phyloP scores from a whole-genome alignment of 371 early-diverging fungal species.

The Mortierella sp. region DNA sequence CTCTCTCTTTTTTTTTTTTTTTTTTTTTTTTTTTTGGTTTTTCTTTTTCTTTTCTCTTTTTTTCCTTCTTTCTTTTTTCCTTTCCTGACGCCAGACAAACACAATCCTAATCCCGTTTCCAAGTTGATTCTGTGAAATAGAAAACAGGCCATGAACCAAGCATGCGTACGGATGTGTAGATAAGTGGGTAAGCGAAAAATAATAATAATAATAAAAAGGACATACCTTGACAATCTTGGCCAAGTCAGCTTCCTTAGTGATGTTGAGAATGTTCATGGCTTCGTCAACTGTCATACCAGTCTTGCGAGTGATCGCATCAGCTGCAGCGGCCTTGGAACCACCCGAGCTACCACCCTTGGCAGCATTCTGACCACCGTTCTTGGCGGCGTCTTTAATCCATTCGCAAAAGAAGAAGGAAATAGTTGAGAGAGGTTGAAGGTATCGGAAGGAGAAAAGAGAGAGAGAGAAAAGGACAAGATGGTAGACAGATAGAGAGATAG shows the following conservation, averaged over 20 bases:
- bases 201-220: background rate
- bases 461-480: background rate
- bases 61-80: too few species aligned
- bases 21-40: too few species aligned
- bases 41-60: too few species aligned
- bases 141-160: too few species aligned
- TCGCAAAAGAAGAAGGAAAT: conserved; percentile 6
- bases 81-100: too few species aligned
- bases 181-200: background rate
- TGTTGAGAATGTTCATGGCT: conserved; percentile 91
- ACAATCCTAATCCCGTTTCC: too few species aligned
- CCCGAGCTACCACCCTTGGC: conserved; percentile 72
- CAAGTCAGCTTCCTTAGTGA: conserved; percentile 77
- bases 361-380: conserved; percentile 61
- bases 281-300: conserved; percentile 93
- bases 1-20: too few species aligned
- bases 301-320: conserved; percentile 81
- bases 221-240: conserved; percentile 79
- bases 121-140: too few species aligned
- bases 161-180: too few species aligned
- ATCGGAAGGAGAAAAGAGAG: background rate
- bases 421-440: background rate
- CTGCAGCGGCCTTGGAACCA: conserved; percentile 63
- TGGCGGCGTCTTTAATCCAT: conserved; percentile 64
- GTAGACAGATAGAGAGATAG: background rate